These are phyloP conservation scores for Corynespora cassiicola DNA, from an alignment of 2,329 filamentous ascomycete genomes.

Conservation along the genomic window DNA sequence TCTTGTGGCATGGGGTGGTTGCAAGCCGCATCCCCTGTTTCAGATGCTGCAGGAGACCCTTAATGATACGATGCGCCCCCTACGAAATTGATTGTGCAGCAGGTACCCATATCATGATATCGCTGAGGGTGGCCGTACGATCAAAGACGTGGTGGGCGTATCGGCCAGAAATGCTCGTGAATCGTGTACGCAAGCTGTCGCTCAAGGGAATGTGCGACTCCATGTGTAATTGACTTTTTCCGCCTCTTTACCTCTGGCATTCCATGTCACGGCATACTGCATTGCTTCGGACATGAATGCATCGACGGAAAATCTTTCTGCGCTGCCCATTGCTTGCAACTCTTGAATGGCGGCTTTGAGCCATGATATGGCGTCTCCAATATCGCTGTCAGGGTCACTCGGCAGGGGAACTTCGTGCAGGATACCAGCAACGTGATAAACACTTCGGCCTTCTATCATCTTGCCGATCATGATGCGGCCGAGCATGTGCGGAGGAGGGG, in stretches of 20 bases:
- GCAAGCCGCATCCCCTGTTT: no score
- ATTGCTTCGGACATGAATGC: conserved; percentile 19
- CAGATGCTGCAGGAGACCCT: no score
- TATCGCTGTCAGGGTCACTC: conserved; percentile 11
- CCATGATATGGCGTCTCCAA: conserved; percentile 15
- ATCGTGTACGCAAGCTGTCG: no score
- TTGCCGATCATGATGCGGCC: conserved; percentile 23
- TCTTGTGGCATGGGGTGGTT: no score
- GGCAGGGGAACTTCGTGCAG: conserved; percentile 15
- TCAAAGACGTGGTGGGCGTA: no score
- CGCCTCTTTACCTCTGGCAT: not conserved
- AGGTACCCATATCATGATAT: no score
- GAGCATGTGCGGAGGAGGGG: conserved; percentile 14
- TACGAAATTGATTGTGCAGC: no score
- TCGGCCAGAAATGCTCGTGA: no score
- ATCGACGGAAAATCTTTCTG: conserved; percentile 18
- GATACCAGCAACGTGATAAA: conserved; percentile 7
- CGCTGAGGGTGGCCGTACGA: no score
- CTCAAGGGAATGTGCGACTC: conserved; percentile 24
- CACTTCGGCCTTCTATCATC: conserved; percentile 11
- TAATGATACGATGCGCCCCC: no score
- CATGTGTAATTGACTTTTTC: conserved; percentile 25
- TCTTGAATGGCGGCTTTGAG: conserved; percentile 14
- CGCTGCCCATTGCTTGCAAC: conserved; percentile 15
- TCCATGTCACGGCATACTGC: conserved; percentile 10